Base-by-base conservation (phyloP, 2,329 filamentous ascomycete genomes). In the Helotiales sp. region DNA sequence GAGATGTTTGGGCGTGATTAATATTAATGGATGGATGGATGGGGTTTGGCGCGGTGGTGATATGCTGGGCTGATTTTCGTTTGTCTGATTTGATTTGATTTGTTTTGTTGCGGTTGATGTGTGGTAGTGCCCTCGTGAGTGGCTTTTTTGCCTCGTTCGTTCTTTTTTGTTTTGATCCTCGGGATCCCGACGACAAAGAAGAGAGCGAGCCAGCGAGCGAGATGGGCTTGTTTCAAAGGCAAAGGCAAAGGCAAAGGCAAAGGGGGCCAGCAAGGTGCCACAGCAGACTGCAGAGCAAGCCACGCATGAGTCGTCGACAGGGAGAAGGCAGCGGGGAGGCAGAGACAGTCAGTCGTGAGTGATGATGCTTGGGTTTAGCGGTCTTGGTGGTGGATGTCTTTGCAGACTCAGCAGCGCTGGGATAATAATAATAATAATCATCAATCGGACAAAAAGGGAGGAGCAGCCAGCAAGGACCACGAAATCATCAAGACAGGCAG, bases 51-150 rank as follows among this genome's bases (percentile, higher is more conserved):
- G 43, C 1, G 50, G 37, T 57, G n/a, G 24, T 30, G 32, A 7
- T 30, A 28, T 40, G 60, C 15, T 34, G 30, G 54, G 59, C 24
- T 22, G 60, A n/a, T 47, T 64, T 61, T 58, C 5, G 52, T 34
- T 34, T 55, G 52, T 34, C 28, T n/a, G 52, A 34, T 55, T 34
- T 55, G 52, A 34, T 54, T 55, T n/a, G 52, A 34, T 55, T 34
- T 55, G 52, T 55, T 54, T 55, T 34, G 28, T 55, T 30, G 65
- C 52, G 40, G 52, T 55, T 59, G 63, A 55, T 61, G 26, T 58
- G 59, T 32, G 17, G n/a, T 34, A 20, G 28, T 43, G 64, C 66
- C 66, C 67, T 71, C 70, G 70, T 68, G 70, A 67, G 68, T 70
- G 70, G 68, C 70, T 70, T 71, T 70, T 71, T 67, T 47, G 37